Percentiles rank a stretch among this genome's conserved stretches.
Evolutionary conservation across 176 grass and related monocot genomes (phyloP).

Genomic region (Hordeum vulgare): MorexV3_pseudomolecules_assembly NC_058523.1:531666787-531667286

Average conservation of each 20-base stretch:
- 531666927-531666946: background rate
- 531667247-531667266: constrained; percentile 80
- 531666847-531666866: constrained; percentile 87
- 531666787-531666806: background rate
- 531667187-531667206: constrained; percentile 67
- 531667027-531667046: constrained; percentile 58
- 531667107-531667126: background rate
- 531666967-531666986: constrained; percentile 88
- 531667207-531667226: constrained; percentile 99
- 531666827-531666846: constrained; percentile 84
- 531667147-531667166: background rate
- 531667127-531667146: background rate
- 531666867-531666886: constrained; percentile 79
- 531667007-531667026: constrained; percentile 77
- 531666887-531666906: constrained; percentile 45
- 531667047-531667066: constrained; percentile 87
- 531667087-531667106: constrained; percentile 31
- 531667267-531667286: constrained; percentile 96
- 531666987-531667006: constrained; percentile 96
- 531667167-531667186: constrained; percentile 1
- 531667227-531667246: constrained; percentile 62
- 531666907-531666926: background rate
- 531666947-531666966: background rate
- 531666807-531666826: constrained; percentile 38
- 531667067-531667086: constrained; percentile 99